Evolutionary conservation across 257 asterid species (phyloP), one percentile per base, ranked within the genome.

Genomic region (Solanum virginianum): DNA sequence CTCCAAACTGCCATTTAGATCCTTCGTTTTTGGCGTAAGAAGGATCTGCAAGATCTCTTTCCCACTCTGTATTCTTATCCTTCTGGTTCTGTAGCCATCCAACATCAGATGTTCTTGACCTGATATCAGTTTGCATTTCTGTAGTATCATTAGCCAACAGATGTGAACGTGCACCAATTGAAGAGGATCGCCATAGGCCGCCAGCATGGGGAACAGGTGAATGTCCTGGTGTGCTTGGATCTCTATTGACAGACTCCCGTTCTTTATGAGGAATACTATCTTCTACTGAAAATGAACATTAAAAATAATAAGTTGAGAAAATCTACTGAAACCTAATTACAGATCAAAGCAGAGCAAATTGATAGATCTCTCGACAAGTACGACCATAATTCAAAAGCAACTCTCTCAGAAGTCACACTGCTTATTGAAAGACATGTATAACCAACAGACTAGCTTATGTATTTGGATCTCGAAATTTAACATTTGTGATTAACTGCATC

Each of bases 171-270:
- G 94, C 98, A 47, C 85, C 85, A 85, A 94, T 84, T n/a, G 98
- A 93, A 66, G 95, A 85, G 57, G 98, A 90, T 86, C 92, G 89
- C 98, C 98, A 92, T 41, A 93, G 26, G 20, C 71, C 29, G 85
- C 93, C 93, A 63, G 89, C 82, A 47, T 80, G 91, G 81, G 70
- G 90, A 84, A 39, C 24, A 86, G 95, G 86, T 14, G 94, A 86
- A 79, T 87, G 77, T 41, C 88, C 92, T 13, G 87, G 91, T 41
- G 81, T 56, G 86, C 83, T 84, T 49, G 90, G 81, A 72, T 89
- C 92, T 83, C 89, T 88, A 79, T 84, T 84, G 39, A 85, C 49
- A 22, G 84, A 88, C 85, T 90, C 86, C 85, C 75, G 87, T 84
- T 83, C 90, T 66, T 86, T 87, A 55, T 81, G 86, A 41, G 77